Conservation (phyloP, 2,329 filamentous ascomycete genomes). For the Fusarium torreyae region DNA sequence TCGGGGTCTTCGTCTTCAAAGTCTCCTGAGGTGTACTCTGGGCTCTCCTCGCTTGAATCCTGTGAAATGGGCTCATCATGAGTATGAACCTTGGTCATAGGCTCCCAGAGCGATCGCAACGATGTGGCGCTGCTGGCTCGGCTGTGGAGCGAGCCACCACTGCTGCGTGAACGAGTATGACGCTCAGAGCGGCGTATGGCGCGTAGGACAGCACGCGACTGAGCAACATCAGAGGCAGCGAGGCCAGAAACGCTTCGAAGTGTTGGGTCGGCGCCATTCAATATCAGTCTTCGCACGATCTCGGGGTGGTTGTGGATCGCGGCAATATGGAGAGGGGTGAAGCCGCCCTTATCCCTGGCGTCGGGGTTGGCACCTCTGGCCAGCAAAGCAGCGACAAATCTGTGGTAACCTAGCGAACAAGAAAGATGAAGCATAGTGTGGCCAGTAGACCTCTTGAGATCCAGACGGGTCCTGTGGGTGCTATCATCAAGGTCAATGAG, state of each 20-base stretch:
- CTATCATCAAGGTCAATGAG: conserved; percentile 84
- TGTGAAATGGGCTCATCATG: conserved; percentile 58
- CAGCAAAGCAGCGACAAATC: conserved; percentile 82
- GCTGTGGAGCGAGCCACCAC: conserved; percentile 72
- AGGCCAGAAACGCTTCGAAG: conserved; percentile 79
- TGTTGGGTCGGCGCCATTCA: conserved; percentile 80
- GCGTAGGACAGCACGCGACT: conserved; percentile 74
- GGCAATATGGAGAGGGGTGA: conserved; percentile 86
- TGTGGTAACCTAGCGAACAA: conserved; percentile 80
- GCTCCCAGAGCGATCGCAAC: conserved; percentile 77
- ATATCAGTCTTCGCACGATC: conserved; percentile 81
- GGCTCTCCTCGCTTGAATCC: conserved; percentile 60
- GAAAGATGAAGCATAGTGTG: conserved; percentile 88
- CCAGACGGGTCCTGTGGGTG: conserved; percentile 75
- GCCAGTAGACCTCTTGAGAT: conserved; percentile 75
- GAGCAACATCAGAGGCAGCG: conserved; percentile 79
- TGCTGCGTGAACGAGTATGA: conserved; percentile 78
- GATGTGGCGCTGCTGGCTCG: conserved; percentile 78
- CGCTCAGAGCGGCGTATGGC: conserved; percentile 74
- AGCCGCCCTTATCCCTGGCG: conserved; percentile 82
- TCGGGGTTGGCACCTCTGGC: conserved; percentile 84
- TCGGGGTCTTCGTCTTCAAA: conserved; percentile 60
- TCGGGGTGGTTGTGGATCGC: conserved; percentile 82
- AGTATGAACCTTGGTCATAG: conserved; percentile 56
- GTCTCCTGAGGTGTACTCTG: conserved; percentile 63